Evolutionary conservation across 1,284 basidiomycete species (phyloP).

Genomic region (Mycena citricolor): DNA sequence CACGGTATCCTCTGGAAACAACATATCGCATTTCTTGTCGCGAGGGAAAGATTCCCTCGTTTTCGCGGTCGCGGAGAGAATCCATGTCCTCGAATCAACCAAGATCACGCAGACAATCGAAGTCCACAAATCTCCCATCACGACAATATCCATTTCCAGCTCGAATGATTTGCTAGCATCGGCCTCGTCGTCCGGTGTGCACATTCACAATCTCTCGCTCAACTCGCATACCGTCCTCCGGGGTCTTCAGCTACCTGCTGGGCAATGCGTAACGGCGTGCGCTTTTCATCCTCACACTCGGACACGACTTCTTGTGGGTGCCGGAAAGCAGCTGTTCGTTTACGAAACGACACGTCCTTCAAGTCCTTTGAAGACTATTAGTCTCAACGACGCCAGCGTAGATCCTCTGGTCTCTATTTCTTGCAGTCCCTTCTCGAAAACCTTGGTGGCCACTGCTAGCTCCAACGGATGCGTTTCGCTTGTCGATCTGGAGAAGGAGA

Average conservation of each 20-base stretch:
- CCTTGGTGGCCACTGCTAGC: slow-evolving; percentile 57
- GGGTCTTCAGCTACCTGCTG: slow-evolving; percentile 42
- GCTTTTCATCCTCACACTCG: slow-evolving; percentile 61
- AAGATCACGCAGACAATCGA: slow-evolving; percentile 56
- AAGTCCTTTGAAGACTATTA: slow-evolving; percentile 50
- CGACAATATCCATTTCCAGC: slow-evolving; percentile 55
- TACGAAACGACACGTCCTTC: slow-evolving; percentile 63
- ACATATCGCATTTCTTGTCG: slow-evolving; percentile 42
- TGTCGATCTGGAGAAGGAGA: slow-evolving; percentile 73
- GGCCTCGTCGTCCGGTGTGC: slow-evolving; percentile 49
- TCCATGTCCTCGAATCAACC: slow-evolving; percentile 63
- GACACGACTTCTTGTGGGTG: slow-evolving; percentile 54
- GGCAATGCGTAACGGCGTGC: slow-evolving; percentile 42
- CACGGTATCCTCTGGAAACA: slow-evolving; percentile 25
- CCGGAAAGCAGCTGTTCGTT: slow-evolving; percentile 52
- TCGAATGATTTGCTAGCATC: slow-evolving; percentile 59
- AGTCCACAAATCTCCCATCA: slow-evolving; percentile 56
- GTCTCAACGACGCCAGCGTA: slow-evolving; percentile 44
- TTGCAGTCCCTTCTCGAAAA: slow-evolving; percentile 73
- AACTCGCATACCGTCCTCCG: slow-evolving; percentile 52
- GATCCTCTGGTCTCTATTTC: slow-evolving; percentile 52
- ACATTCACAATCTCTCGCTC: slow-evolving; percentile 58
- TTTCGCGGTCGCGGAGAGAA: slow-evolving; percentile 46
- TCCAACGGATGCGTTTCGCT: slow-evolving; percentile 53
- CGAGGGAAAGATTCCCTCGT: slow-evolving; percentile 51